Evolutionary conservation across 208 protist genomes (phyloP).

Genomic region (Leishmania arabica): DNA sequence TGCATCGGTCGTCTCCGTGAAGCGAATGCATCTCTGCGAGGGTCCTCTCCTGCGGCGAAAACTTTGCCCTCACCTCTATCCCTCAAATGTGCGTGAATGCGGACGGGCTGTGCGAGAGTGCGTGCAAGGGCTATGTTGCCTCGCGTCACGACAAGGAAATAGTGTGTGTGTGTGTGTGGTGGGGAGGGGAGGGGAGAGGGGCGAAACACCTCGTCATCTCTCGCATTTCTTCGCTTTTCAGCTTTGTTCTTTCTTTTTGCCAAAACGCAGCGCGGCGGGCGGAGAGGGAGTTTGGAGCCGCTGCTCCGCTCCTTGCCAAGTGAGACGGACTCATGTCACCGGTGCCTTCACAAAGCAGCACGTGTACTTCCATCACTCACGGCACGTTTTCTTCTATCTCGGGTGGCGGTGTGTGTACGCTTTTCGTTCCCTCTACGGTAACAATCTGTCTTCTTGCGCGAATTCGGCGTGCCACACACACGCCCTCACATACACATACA

Average conservation of each 20-base stretch:
- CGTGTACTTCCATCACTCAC: background rate
- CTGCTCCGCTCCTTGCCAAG: background rate
- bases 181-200: background rate
- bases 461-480: background rate
- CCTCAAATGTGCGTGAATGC: background rate
- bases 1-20: background rate
- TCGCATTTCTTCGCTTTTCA: background rate
- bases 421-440: background rate
- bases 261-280: background rate
- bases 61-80: background rate
- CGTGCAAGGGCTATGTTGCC: background rate
- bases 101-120: background rate
- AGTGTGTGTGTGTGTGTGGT: too few relatives aligned
- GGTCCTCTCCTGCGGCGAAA: background rate
- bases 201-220: background rate
- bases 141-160: background rate
- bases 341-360: background rate
- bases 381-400: background rate
- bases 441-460: background rate
- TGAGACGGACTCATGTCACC: background rate
- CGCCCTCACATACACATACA: background rate
- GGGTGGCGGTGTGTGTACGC: background rate
- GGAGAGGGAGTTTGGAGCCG: background rate
- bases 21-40: background rate
- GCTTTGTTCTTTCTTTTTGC: background rate